phyloP scores from a whole-genome alignment of 805 yeast species.

The Torulaspora indica region DNA sequence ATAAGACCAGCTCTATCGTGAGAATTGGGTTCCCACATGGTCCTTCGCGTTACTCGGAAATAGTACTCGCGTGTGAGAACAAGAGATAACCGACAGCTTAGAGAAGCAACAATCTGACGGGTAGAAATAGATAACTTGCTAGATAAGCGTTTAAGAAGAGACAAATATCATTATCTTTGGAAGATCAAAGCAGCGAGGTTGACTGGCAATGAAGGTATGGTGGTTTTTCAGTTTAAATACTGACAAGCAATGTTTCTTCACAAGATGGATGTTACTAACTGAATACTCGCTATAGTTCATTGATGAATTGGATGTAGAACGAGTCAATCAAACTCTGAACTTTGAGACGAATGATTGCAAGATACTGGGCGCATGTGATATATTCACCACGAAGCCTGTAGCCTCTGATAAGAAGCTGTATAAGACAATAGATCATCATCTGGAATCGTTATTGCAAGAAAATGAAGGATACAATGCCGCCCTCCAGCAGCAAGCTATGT shows the following conservation, averaged over 20 bases:
- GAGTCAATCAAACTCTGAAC: constrained; percentile 78
- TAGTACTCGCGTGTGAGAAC: constrained; percentile 1
- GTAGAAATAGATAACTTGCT: neutral
- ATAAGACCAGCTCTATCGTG: neutral
- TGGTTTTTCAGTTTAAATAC: neutral
- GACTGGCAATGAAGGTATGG: constrained; percentile 8
- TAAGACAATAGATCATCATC: constrained; percentile 79
- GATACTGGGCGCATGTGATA: constrained; percentile 84
- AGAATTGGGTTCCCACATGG: constrained; percentile 6
- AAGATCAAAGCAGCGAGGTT: neutral
- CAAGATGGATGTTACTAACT: constrained; percentile 5
- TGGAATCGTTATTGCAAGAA: constrained; percentile 47
- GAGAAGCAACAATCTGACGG: neutral
- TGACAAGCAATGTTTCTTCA: neutral
- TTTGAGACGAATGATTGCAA: constrained; percentile 72
- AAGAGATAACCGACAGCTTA: neutral
- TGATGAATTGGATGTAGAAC: constrained; percentile 89
- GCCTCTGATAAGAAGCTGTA: constrained; percentile 85
- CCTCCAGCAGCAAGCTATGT: constrained; percentile 23
- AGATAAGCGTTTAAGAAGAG: neutral
- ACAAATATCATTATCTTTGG: neutral
- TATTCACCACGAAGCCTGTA: constrained; percentile 90
- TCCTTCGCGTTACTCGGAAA: constrained; percentile 3
- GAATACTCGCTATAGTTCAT: constrained; percentile 54
- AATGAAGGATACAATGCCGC: constrained; percentile 36